Conservation (phyloP, 768 basidiomycete genomes). For the Lactifluus subvellereus region DNA sequence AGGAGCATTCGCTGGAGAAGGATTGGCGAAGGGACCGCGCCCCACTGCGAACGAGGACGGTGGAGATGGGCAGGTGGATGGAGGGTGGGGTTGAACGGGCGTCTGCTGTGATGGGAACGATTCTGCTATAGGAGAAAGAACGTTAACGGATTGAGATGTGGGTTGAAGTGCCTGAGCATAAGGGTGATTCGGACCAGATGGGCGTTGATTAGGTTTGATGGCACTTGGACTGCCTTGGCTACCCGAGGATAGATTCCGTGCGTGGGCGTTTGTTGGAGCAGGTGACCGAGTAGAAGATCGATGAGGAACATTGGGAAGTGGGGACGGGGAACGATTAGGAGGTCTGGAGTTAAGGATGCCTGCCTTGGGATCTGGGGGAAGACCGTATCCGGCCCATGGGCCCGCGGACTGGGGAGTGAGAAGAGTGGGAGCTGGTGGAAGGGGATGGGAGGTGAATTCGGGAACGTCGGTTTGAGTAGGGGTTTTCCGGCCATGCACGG, state of each 20-base stretch:
- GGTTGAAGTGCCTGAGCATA: slow-evolving; percentile 62
- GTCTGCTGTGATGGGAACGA: slow-evolving; percentile 39
- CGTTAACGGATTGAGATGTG: slow-evolving; percentile 33
- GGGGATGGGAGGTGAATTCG: slow-evolving; percentile 32
- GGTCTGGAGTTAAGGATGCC: slow-evolving; percentile 39
- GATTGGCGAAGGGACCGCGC: slow-evolving; percentile 50
- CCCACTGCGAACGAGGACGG: slow-evolving; percentile 46
- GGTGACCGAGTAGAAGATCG: slow-evolving; percentile 31
- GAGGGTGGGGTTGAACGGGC: slow-evolving; percentile 41
- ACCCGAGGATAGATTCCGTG: slow-evolving; percentile 49
- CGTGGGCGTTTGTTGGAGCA: slow-evolving; percentile 36
- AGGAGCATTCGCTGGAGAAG: slow-evolving; percentile 40
- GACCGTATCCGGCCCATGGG: slow-evolving; percentile 37
- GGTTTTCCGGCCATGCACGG: slow-evolving; percentile 40
- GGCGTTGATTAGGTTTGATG: slow-evolving; percentile 35
- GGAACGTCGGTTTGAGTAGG: slow-evolving; percentile 52
- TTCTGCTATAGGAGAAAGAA: slow-evolving; percentile 71
- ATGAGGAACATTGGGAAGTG: slow-evolving; percentile 36
- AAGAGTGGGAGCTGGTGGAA: slow-evolving; percentile 33
- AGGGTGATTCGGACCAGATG: slow-evolving; percentile 38
- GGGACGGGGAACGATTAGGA: slow-evolving; percentile 32
- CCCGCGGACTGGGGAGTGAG: slow-evolving; percentile 27
- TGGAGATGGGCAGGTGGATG: slow-evolving; percentile 32
- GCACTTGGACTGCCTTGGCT: slow-evolving; percentile 14
- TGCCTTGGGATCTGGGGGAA: slow-evolving; percentile 58